These are phyloP conservation scores for Eucalyptus pauciflora DNA, from an alignment of 345 rosid genomes.

Conservation along the genomic window DNA sequence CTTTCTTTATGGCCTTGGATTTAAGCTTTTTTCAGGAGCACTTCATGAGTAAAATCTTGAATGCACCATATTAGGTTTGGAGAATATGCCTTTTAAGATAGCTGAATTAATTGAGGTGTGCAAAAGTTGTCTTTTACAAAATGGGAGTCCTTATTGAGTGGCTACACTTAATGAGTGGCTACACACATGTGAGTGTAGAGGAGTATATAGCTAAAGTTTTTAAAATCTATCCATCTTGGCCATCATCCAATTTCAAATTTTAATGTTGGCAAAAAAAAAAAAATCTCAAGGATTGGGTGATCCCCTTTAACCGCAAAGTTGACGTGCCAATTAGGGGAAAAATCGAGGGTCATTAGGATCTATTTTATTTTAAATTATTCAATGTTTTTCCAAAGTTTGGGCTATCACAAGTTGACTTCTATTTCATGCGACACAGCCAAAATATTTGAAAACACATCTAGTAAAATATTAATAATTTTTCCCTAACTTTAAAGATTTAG, in stretches of 20 bases:
- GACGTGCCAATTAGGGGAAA: neutral
- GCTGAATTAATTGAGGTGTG: neutral
- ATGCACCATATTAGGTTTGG: neutral
- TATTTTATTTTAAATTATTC: neutral
- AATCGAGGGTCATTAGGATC: neutral
- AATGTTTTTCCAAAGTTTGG: neutral
- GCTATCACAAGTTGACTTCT: neutral
- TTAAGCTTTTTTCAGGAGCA: neutral
- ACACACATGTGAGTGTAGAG: neutral
- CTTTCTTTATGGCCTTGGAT: neutral
- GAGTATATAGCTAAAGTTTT: neutral
- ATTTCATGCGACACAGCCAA: neutral
- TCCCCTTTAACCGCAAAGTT: neutral
- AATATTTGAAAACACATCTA: neutral
- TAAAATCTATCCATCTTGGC: neutral
- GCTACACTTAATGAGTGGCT: neutral
- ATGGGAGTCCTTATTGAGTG: rapidly evolving
- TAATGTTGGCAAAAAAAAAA: neutral
- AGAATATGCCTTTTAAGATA: neutral
- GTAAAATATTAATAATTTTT: neutral
- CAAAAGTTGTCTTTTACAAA: rapidly evolving
- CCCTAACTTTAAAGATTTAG: neutral
- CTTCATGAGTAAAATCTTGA: rapidly evolving
- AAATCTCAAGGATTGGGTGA: neutral
- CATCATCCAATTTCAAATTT: neutral